Evolutionary conservation across 1,139 yeast species (phyloP).

Genomic region (Kodamaea ohmeri): DNA sequence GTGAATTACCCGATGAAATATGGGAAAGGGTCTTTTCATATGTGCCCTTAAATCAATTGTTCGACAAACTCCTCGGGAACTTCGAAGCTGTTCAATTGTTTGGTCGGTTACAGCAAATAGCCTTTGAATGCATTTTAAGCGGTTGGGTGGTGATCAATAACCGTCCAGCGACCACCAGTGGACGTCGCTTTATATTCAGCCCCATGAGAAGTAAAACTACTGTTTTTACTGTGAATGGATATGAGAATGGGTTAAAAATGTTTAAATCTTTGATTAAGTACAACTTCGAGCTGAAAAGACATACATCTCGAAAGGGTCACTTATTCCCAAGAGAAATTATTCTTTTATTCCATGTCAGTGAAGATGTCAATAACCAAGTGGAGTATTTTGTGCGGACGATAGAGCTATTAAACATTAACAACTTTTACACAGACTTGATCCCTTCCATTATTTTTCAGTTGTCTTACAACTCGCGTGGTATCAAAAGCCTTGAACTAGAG

Average conservation of each 20-base stretch:
- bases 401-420: constrained; percentile 22
- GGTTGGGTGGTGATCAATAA: constrained; percentile 8
- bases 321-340: constrained; percentile 19
- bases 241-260: constrained; percentile 15
- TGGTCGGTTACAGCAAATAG: constrained; percentile 8
- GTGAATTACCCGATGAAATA: constrained; percentile 16
- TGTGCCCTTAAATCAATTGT: constrained; percentile 14
- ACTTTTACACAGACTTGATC: constrained; percentile 15
- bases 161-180: constrained; percentile 7
- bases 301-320: constrained; percentile 4
- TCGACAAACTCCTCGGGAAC: constrained; percentile 15
- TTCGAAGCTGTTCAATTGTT: constrained; percentile 2
- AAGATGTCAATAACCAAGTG: neutral
- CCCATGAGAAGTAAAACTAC: constrained; percentile 4
- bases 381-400: constrained; percentile 17
- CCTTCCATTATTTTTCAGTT: constrained; percentile 18
- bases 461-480: constrained; percentile 15
- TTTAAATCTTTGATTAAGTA: constrained; percentile 15
- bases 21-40: constrained; percentile 13
- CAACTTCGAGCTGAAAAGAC: constrained; percentile 10
- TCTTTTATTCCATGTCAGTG: constrained; percentile 6
- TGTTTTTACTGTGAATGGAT: constrained; percentile 14
- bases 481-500: constrained; percentile 9
- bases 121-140: constrained; percentile 10
- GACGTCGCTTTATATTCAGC: constrained; percentile 14